Evolutionary conservation across 1,139 yeast genomes (phyloP).

Genomic region (Hanseniaspora gamundiae): DNA sequence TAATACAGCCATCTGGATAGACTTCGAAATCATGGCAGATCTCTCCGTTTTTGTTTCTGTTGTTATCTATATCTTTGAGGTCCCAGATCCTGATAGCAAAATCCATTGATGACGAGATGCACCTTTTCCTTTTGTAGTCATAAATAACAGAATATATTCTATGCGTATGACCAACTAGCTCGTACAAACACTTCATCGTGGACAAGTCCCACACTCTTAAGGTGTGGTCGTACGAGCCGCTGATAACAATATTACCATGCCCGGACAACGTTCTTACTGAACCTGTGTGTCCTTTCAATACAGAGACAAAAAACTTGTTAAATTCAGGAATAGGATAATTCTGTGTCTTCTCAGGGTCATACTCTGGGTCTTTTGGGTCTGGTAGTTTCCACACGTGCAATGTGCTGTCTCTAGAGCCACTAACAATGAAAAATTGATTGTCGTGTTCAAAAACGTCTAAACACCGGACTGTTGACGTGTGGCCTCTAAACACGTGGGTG

Average conservation of each 20-base stretch:
- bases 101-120: constrained; percentile 91
- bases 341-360: constrained; percentile 24
- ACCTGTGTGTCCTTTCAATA: constrained; percentile 72
- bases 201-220: constrained; percentile 88
- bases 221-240: constrained; percentile 86
- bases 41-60: constrained; percentile 12
- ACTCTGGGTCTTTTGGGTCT: constrained; percentile 31
- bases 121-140: constrained; percentile 61
- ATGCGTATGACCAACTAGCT: constrained; percentile 73
- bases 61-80: constrained; percentile 32
- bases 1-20: constrained; percentile 12
- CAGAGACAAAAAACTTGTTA: constrained; percentile 68
- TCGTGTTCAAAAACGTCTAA: constrained; percentile 64
- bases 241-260: constrained; percentile 67
- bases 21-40: not conserved
- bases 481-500: constrained; percentile 81
- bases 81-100: constrained; percentile 86
- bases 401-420: constrained; percentile 88
- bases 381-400: constrained; percentile 86
- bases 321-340: constrained; percentile 31
- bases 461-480: constrained; percentile 86
- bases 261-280: constrained; percentile 87
- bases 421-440: constrained; percentile 52
- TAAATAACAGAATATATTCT: constrained; percentile 79
- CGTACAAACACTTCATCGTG: constrained; percentile 60